Evolutionary conservation across 768 basidiomycete genomes (phyloP).

Genomic region (Suillus sp.): DNA sequence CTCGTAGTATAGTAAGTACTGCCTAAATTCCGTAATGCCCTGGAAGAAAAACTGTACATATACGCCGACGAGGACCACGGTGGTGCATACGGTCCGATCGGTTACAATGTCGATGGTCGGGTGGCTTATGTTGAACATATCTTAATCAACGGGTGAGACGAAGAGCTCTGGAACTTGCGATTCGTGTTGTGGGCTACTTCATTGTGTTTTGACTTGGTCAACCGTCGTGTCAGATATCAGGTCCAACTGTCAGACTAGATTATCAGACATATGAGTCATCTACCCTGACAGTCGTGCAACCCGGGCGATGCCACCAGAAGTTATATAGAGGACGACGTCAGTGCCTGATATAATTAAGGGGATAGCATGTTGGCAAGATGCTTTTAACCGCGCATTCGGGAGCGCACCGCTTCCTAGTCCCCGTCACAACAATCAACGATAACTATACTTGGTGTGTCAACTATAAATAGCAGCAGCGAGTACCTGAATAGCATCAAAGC

Average conservation of each 20-base stretch:
- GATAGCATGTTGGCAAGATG: too few species aligned
- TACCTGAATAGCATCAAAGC: too few species aligned
- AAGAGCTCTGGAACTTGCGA: not conserved
- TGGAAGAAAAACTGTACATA: conserved; percentile 52
- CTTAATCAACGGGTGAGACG: not conserved
- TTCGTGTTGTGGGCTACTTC: not conserved
- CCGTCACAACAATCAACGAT: too few species aligned
- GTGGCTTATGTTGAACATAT: not conserved
- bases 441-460: too few species aligned
- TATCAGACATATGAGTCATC: too few species aligned
- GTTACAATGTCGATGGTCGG: not conserved
- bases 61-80: conserved; percentile 44
- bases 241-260: not conserved
- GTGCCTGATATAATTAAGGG: too few species aligned
- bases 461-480: too few species aligned
- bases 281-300: not conserved
- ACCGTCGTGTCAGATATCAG: not conserved
- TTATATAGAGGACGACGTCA: not conserved
- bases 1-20: conserved; percentile 40
- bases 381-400: too few species aligned
- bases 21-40: conserved; percentile 43
- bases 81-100: conserved; percentile 24
- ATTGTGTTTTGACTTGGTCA: too few species aligned
- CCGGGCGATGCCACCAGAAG: not conserved
- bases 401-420: too few species aligned